phyloP scores from a whole-genome alignment of 495 filamentous ascomycete genomes.

The Penicillium coprophilum region DNA sequence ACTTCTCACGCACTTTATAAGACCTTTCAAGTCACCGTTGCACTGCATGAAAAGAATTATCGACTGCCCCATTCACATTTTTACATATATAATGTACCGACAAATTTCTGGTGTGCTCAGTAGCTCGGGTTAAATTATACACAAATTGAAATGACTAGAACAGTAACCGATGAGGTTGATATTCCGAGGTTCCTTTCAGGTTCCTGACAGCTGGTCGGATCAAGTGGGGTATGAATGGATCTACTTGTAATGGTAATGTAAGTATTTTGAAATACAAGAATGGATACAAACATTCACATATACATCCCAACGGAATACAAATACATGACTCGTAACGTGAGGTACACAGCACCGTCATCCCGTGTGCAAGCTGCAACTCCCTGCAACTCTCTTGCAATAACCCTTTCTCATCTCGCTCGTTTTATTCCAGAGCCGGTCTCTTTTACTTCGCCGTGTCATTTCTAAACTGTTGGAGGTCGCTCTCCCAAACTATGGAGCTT shows the following conservation, averaged over 20 bases:
- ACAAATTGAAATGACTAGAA: neutral
- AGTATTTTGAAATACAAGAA: neutral
- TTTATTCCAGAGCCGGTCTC: conserved; percentile 23
- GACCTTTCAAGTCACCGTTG: neutral
- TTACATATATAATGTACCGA: neutral
- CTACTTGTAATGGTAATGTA: conserved; percentile 1
- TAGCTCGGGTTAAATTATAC: neutral
- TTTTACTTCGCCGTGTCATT: conserved; percentile 17
- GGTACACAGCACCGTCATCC: conserved; percentile 25
- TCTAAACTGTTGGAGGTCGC: conserved; percentile 3
- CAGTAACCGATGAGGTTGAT: neutral
- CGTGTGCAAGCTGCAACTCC: conserved; percentile 28
- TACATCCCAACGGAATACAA: neutral
- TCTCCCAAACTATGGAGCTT: conserved; percentile 38
- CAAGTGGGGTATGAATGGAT: conserved; percentile 20
- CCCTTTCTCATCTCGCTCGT: conserved; percentile 9
- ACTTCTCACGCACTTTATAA: neutral
- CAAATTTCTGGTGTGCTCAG: too few species aligned
- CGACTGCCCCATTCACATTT: neutral
- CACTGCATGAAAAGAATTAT: neutral
- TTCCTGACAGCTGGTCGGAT: conserved; percentile 33
- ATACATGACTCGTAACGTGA: conserved; percentile 10
- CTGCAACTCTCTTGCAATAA: conserved; percentile 17
- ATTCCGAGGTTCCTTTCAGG: conserved; percentile 7
- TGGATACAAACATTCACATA: too few species aligned